Evolutionary conservation across 75 land plant species (phyloP).

Genomic region (Adiantum capillusveneris): DNA sequence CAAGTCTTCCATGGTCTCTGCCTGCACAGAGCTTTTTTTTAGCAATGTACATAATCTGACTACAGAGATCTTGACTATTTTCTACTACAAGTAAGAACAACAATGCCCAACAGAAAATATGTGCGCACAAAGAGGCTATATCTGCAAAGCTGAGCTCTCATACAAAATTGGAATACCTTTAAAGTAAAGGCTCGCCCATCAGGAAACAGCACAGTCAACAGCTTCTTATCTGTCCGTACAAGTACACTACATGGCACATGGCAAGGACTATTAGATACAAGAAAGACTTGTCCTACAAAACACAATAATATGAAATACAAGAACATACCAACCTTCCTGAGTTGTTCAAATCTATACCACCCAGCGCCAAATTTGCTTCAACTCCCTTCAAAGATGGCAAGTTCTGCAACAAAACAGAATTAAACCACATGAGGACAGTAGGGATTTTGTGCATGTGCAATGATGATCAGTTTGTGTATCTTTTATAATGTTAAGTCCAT

Average conservation of each 20-base stretch:
- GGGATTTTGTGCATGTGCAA: too few species aligned
- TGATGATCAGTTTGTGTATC: too few species aligned
- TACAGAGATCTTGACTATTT: background rate
- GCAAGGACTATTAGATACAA: background rate
- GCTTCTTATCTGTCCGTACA: constrained; percentile 84
- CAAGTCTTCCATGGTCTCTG: constrained; percentile 85
- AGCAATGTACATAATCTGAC: background rate
- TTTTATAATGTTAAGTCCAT: too few species aligned
- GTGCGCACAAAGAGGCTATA: background rate
- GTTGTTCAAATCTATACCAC: constrained; percentile 78
- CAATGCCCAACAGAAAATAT: background rate
- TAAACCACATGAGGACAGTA: background rate
- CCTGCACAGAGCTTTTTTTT: constrained; percentile 36
- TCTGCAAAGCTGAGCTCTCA: background rate
- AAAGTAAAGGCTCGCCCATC: constrained; percentile 96
- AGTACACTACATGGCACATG: constrained; percentile 26
- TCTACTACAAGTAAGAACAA: too few species aligned
- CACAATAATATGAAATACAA: background rate
- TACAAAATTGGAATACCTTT: constrained; percentile 57
- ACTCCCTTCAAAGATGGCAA: constrained; percentile 53
- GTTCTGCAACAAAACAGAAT: constrained; percentile 22
- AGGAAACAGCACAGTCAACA: constrained; percentile 85
- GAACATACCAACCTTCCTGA: constrained; percentile 82
- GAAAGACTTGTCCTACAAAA: too few species aligned
- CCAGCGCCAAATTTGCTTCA: constrained; percentile 63